Conservation (phyloP, 192 early-diverging fungal genomes). For the Kappamyces sp. region DNA sequence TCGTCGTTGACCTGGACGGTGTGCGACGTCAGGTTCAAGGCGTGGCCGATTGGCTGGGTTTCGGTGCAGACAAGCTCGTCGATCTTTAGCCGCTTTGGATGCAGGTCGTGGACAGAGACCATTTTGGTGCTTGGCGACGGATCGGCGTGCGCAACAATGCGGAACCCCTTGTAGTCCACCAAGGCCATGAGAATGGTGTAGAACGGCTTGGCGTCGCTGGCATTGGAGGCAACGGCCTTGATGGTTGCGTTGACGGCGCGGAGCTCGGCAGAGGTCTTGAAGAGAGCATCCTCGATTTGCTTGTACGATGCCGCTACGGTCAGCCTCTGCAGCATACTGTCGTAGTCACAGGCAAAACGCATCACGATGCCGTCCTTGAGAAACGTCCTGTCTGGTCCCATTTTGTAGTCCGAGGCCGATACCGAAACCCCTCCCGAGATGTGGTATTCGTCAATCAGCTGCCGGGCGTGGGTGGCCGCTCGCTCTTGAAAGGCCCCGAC, state of each 20-base stretch:
- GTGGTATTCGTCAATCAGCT: slow-evolving; percentile 49
- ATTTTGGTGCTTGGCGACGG: slow-evolving; percentile 22
- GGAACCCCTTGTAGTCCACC: slow-evolving; percentile 56
- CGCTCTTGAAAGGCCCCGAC: slow-evolving; percentile 46
- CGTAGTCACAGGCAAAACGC: slow-evolving; percentile 43
- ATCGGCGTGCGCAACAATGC: slow-evolving; percentile 46
- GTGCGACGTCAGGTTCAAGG: slow-evolving; percentile 41
- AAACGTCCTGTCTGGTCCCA: not conserved
- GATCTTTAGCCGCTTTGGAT: slow-evolving; percentile 20
- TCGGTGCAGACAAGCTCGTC: slow-evolving; percentile 33
- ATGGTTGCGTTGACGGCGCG: slow-evolving; percentile 35
- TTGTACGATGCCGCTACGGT: slow-evolving; percentile 27
- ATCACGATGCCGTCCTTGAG: slow-evolving; percentile 36
- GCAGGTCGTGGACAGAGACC: slow-evolving; percentile 26
- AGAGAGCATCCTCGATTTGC: slow-evolving; percentile 26
- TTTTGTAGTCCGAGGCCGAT: not conserved
- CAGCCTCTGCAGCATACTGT: slow-evolving; percentile 20
- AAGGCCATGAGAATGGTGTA: slow-evolving; percentile 43
- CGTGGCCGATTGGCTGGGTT: slow-evolving; percentile 26
- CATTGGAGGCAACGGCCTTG: slow-evolving; percentile 13
- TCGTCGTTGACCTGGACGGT: slow-evolving; percentile 45
- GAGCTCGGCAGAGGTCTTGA: slow-evolving; percentile 37
- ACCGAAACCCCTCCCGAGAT: slow-evolving; percentile 8
- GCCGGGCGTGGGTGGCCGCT: slow-evolving; percentile 30
- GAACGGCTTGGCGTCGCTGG: slow-evolving; percentile 22